These are phyloP conservation scores for Sinapis alba DNA, from an alignment of 441 rosid species.

Conservation along the genomic window DNA sequence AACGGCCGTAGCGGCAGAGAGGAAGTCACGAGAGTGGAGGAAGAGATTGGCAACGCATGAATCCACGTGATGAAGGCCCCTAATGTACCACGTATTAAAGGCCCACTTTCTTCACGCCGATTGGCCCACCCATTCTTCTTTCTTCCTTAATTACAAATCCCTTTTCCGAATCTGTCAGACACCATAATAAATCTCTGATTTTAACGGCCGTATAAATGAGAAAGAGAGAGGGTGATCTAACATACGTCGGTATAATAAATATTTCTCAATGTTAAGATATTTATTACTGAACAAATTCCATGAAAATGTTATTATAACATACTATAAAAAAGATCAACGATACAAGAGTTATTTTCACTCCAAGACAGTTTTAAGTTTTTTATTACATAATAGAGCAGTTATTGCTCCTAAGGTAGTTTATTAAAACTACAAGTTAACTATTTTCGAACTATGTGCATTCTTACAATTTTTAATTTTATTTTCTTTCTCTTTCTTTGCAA, in stretches of 20 bases:
- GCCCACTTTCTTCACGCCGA: slow-evolving; percentile 33
- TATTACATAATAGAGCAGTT: too few relatives aligned
- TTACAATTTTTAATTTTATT: too few relatives aligned
- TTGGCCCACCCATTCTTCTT: slow-evolving; percentile 28
- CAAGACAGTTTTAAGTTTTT: too few relatives aligned
- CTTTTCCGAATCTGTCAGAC: slow-evolving; percentile 17
- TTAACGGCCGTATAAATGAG: slow-evolving; percentile 10
- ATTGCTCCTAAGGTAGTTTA: too few relatives aligned
- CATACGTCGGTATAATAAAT: background rate
- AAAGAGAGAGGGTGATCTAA: background rate
- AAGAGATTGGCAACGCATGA: slow-evolving; percentile 21
- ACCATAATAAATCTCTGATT: background rate
- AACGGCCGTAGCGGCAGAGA: slow-evolving; percentile 19
- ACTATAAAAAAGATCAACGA: too few relatives aligned
- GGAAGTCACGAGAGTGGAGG: slow-evolving; percentile 31
- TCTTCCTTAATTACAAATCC: background rate
- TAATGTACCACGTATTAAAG: slow-evolving; percentile 10
- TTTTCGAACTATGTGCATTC: too few relatives aligned
- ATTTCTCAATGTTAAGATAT: background rate
- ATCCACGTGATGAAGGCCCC: slow-evolving; percentile 32
- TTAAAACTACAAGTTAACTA: too few relatives aligned
- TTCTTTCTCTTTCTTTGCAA: too few relatives aligned
- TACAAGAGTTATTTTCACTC: too few relatives aligned
- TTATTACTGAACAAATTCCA: too few relatives aligned
- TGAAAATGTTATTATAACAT: too few relatives aligned